Evolutionary conservation across 768 basidiomycete species (phyloP).

Genomic region (Kwoniella bestiolae): DNA sequence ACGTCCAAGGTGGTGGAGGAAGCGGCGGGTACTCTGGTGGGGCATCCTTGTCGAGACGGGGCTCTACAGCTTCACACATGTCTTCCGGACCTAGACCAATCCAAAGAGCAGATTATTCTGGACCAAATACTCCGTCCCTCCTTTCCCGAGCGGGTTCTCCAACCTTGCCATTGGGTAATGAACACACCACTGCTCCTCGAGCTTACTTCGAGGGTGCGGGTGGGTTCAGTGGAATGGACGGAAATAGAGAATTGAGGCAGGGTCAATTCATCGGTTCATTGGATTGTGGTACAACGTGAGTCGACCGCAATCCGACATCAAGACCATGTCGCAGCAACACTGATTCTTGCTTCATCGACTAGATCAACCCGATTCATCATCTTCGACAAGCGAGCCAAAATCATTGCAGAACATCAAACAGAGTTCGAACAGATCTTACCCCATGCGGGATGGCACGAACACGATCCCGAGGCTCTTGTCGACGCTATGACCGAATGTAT

Average conservation of each 20-base stretch:
- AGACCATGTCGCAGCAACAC: background rate
- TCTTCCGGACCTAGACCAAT: slow-evolving; percentile 45
- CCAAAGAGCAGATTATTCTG: slow-evolving; percentile 36
- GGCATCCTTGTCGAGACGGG: slow-evolving; percentile 33
- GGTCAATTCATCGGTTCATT: slow-evolving; percentile 84
- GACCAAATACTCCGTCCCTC: slow-evolving; percentile 45
- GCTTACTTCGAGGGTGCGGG: slow-evolving; percentile 30
- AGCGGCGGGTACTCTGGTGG: background rate
- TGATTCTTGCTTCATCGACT: slow-evolving; percentile 6
- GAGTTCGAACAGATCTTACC: slow-evolving; percentile 96
- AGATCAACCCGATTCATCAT: slow-evolving; percentile 91
- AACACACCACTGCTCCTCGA: slow-evolving; percentile 26
- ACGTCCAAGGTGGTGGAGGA: background rate
- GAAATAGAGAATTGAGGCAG: slow-evolving; percentile 35
- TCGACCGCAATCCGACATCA: background rate
- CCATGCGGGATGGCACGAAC: slow-evolving; percentile 95
- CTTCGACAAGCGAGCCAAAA: slow-evolving; percentile 83
- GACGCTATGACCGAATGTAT: slow-evolving; percentile 65
- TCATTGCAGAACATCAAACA: slow-evolving; percentile 83
- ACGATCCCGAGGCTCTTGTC: slow-evolving; percentile 82
- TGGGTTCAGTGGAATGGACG: slow-evolving; percentile 36
- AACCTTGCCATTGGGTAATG: slow-evolving; percentile 48
- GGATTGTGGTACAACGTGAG: slow-evolving; percentile 94
- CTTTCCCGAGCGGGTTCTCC: slow-evolving; percentile 54
- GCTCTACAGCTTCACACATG: slow-evolving; percentile 22